Conservation (phyloP, 768 basidiomycete genomes). For the Psilocybe cubensis region DNA sequence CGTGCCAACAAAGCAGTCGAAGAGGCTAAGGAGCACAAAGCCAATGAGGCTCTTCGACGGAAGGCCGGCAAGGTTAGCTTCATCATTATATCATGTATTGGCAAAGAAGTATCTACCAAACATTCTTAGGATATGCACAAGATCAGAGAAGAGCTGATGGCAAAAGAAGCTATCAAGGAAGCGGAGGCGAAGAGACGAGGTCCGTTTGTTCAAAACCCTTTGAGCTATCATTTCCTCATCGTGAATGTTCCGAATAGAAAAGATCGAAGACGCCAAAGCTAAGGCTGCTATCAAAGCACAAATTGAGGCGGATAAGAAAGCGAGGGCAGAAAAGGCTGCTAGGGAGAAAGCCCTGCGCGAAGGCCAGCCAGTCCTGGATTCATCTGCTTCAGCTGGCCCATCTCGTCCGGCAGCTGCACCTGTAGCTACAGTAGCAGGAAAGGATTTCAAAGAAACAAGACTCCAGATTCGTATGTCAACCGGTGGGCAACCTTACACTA, state of each 20-base stretch:
- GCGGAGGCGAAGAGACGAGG: constrained; percentile 82
- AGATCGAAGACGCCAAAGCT: constrained; percentile 86
- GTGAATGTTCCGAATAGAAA: constrained; percentile 57
- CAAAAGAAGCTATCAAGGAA: constrained; percentile 83
- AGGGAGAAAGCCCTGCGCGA: constrained; percentile 92
- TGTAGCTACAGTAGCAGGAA: constrained; percentile 53
- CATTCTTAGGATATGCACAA: constrained; percentile 69
- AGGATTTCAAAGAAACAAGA: constrained; percentile 85
- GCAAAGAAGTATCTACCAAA: not conserved
- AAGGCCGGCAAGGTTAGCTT: constrained; percentile 78
- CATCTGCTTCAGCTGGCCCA: constrained; percentile 25
- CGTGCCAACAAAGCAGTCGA: constrained; percentile 70
- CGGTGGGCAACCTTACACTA: constrained; percentile 81
- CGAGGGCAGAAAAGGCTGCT: constrained; percentile 85
- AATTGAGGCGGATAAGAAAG: constrained; percentile 69
- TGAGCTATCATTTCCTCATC: not conserved
- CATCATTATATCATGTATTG: not conserved
- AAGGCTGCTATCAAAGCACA: constrained; percentile 85
- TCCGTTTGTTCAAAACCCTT: constrained; percentile 29
- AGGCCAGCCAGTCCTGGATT: constrained; percentile 49
- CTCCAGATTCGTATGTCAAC: constrained; percentile 87
- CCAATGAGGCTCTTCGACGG: constrained; percentile 78
- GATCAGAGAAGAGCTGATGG: constrained; percentile 74
- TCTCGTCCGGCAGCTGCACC: constrained; percentile 36
- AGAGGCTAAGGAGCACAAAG: constrained; percentile 73